Percentiles rank a stretch among this genome's conserved stretches.
Evolutionary conservation across 2,329 filamentous ascomycete genomes (phyloP).

Genomic region (Aspergillus oerlinghausenensis): DNA sequence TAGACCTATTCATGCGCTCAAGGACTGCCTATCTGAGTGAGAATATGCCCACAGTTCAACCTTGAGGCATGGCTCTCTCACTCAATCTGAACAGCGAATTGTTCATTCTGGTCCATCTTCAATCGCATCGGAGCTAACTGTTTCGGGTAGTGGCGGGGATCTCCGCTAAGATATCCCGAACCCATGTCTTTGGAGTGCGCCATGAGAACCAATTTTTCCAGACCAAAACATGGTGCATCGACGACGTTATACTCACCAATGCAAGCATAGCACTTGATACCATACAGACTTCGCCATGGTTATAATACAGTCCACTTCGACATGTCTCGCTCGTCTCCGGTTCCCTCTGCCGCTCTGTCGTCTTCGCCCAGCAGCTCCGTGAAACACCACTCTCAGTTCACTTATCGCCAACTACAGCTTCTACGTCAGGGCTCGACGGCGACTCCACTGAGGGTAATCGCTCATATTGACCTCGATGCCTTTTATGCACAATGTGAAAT

Average conservation of each 20-base stretch:
- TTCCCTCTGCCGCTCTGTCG: slow-evolving; percentile 19
- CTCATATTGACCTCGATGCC: slow-evolving; percentile 91
- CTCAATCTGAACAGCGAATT: neutral
- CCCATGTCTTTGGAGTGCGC: neutral
- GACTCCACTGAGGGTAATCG: slow-evolving; percentile 78
- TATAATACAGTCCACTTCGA: slow-evolving; percentile 21
- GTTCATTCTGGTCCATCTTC: neutral
- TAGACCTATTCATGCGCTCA: too few relatives aligned
- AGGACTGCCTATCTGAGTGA: neutral
- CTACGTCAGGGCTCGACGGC: slow-evolving; percentile 66
- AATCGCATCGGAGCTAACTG: neutral
- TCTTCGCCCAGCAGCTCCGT: slow-evolving; percentile 44
- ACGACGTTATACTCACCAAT: neutral
- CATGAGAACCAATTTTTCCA: neutral
- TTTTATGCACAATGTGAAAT: slow-evolving; percentile 98
- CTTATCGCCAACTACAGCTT: slow-evolving; percentile 74
- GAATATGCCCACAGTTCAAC: neutral
- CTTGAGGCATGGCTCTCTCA: too few relatives aligned
- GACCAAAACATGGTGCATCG: neutral
- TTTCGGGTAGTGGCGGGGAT: neutral
- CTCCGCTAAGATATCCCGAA: neutral
- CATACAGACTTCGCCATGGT: slow-evolving; percentile 12
- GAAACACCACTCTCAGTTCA: slow-evolving; percentile 64
- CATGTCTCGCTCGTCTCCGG: slow-evolving; percentile 65
- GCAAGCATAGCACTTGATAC: neutral